Evolutionary conservation across 345 rosid species (phyloP).

Genomic region (Euphorbia lathyris): DNA sequence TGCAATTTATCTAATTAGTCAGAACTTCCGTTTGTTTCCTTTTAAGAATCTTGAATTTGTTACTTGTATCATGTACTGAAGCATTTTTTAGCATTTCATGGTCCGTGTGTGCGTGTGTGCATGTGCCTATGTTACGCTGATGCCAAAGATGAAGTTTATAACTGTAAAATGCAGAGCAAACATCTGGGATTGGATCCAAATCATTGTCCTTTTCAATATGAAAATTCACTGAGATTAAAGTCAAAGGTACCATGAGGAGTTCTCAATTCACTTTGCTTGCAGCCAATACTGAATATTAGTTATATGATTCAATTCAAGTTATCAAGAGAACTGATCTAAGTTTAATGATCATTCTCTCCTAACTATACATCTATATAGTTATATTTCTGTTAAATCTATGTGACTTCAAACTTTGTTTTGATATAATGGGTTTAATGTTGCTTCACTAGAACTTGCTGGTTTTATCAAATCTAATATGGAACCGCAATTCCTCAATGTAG

Average conservation of each 20-base stretch:
- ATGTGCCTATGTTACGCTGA: too few species aligned
- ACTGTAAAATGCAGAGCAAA: too few species aligned
- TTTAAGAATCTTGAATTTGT: neutral
- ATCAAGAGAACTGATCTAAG: neutral
- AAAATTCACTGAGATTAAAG: neutral
- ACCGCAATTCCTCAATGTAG: slow-evolving; percentile 41
- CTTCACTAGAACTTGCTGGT: neutral
- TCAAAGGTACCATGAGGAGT: too few species aligned
- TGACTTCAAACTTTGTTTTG: neutral
- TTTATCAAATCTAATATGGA: slow-evolving; percentile 8
- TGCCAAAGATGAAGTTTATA: too few species aligned
- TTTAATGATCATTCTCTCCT: neutral
- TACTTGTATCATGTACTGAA: neutral
- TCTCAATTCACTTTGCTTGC: too few species aligned
- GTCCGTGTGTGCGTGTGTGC: too few species aligned
- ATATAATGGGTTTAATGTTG: too few species aligned
- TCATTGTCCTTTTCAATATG: too few species aligned
- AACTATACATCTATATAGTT: neutral
- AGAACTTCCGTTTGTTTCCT: neutral
- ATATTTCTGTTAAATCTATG: neutral
- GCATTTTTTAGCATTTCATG: neutral
- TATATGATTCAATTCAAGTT: too few species aligned
- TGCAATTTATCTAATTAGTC: neutral
- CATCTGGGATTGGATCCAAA: too few species aligned
- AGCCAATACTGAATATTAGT: too few species aligned